Evolutionary conservation across 2,329 filamentous ascomycete species (phyloP).

Genomic region (Magnaporthales sp.): DNA sequence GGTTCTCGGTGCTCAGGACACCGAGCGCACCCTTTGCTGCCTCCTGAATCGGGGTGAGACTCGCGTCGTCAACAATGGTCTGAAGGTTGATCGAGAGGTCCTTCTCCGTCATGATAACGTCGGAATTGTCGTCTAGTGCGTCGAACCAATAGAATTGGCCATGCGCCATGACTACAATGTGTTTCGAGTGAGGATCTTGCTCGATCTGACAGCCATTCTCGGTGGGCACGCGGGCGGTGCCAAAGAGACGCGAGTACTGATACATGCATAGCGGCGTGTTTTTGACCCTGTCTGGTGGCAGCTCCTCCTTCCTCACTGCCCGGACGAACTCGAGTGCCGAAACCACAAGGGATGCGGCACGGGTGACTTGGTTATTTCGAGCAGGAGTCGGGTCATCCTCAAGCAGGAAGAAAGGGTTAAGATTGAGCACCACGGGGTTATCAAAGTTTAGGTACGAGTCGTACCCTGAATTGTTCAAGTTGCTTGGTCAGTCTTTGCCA

Average conservation of each 20-base stretch:
- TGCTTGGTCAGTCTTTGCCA: background rate
- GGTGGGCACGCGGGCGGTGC: constrained; percentile 87
- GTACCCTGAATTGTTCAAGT: constrained; percentile 58
- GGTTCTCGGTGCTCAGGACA: constrained; percentile 90
- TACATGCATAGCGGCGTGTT: constrained; percentile 93
- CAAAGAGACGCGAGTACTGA: constrained; percentile 91
- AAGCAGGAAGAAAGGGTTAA: constrained; percentile 95
- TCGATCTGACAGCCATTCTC: constrained; percentile 93
- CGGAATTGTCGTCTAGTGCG: constrained; percentile 86
- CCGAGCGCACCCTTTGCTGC: constrained; percentile 92
- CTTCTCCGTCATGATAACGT: constrained; percentile 94
- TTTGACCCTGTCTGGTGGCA: constrained; percentile 78
- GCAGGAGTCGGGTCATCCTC: constrained; percentile 97
- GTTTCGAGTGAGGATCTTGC: constrained; percentile 86
- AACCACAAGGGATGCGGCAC: constrained; percentile 83
- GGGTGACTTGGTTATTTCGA: constrained; percentile 90
- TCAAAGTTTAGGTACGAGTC: constrained; percentile 98
- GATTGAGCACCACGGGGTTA: constrained; percentile 91
- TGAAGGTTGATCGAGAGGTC: constrained; percentile 87
- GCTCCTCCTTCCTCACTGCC: constrained; percentile 84
- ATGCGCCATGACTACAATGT: constrained; percentile 86
- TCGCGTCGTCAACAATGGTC: constrained; percentile 84
- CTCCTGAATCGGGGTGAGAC: constrained; percentile 82
- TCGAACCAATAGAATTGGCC: constrained; percentile 99
- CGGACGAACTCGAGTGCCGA: constrained; percentile 89